These are phyloP conservation scores for Penicillium riverlandense DNA, from an alignment of 495 filamentous ascomycete genomes.

Conservation along the genomic window DNA sequence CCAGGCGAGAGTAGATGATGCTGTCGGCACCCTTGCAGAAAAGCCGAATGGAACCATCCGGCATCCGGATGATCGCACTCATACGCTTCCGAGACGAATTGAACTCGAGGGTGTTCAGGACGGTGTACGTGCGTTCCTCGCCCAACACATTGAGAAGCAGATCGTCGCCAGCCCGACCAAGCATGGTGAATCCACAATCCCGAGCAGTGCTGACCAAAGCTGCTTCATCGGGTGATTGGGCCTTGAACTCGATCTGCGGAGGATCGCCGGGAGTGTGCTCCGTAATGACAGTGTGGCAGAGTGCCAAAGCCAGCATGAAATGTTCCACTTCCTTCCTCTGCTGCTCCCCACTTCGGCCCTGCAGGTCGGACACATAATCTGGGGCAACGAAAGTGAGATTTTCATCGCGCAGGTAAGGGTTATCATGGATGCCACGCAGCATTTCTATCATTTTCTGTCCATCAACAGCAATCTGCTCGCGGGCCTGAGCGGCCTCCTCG, in stretches of 20 bases:
- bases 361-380: slow-evolving; percentile 75
- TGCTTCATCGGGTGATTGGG: slow-evolving; percentile 95
- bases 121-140: slow-evolving; percentile 71
- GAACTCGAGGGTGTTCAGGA: slow-evolving; percentile 95
- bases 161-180: slow-evolving; percentile 69
- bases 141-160: slow-evolving; percentile 85
- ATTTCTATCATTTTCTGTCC: slow-evolving; percentile 62
- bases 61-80: slow-evolving; percentile 97
- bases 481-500: slow-evolving; percentile 63
- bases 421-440: slow-evolving; percentile 72
- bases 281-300: slow-evolving; percentile 95
- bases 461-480: slow-evolving; percentile 72
- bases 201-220: slow-evolving; percentile 90
- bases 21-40: slow-evolving; percentile 99
- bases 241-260: slow-evolving; percentile 89
- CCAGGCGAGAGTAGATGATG: slow-evolving; percentile 90
- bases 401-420: slow-evolving; percentile 86
- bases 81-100: slow-evolving; percentile 96
- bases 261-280: slow-evolving; percentile 83
- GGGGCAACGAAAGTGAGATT: slow-evolving; percentile 89
- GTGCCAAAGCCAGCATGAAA: slow-evolving; percentile 92
- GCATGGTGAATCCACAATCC: slow-evolving; percentile 93
- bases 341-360: slow-evolving; percentile 64
- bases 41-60: slow-evolving; percentile 81
- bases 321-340: slow-evolving; percentile 72